A percentile compares a stretch with the other conserved stretches of the same genome.
These are phyloP conservation scores for Arctium minus DNA, from an alignment of 129 eudicot genomes.

Conservation along the genomic window DNA sequence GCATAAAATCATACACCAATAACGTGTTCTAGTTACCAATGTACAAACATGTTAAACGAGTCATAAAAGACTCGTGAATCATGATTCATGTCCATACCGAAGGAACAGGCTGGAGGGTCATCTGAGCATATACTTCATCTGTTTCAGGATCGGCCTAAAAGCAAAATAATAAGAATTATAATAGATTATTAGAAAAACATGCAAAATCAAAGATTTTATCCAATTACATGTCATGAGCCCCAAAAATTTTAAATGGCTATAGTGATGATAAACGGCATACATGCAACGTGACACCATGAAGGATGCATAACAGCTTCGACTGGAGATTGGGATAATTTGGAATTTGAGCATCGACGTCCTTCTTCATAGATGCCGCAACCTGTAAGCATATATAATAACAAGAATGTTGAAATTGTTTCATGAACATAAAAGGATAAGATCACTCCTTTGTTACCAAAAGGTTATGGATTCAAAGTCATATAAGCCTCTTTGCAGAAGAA, in stretches of 20 bases:
- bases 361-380: slow-evolving; percentile 98
- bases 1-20: slow-evolving; percentile 22
- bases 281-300: slow-evolving; percentile 79
- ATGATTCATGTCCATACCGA: slow-evolving; percentile 44
- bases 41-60: neutral
- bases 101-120: slow-evolving; percentile 97
- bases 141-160: slow-evolving; percentile 95
- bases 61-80: neutral
- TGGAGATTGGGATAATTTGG: slow-evolving; percentile 93
- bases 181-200: neutral
- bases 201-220: neutral
- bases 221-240: neutral
- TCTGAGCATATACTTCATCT: slow-evolving; percentile 95
- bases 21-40: neutral
- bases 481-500: neutral
- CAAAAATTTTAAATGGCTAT: neutral
- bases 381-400: slow-evolving; percentile 21
- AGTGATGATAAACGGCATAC: slow-evolving; percentile 28
- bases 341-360: slow-evolving; percentile 86
- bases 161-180: neutral
- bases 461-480: neutral
- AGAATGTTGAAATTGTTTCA: neutral
- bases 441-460: neutral
- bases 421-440: neutral
- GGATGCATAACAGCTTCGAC: slow-evolving; percentile 79